Percentiles rank a stretch among this genome's conserved stretches.
Evolutionary conservation across 108 stramenopile species (phyloP).

Genomic region (Poteriospumella lacustris): DNA sequence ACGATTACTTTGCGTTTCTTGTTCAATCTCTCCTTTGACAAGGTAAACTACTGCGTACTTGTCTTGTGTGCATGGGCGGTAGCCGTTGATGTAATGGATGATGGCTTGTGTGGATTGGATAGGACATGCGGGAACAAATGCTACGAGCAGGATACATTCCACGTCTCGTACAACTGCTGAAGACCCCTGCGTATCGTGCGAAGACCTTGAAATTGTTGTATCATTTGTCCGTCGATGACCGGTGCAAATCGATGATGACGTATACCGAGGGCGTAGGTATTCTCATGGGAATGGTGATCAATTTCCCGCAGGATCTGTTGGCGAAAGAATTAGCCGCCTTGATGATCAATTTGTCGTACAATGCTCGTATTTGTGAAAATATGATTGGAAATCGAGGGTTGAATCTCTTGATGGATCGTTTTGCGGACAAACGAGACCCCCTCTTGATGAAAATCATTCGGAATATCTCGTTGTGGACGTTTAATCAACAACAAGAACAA

Average conservation of each 20-base stretch:
- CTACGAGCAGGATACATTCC: constrained; percentile 40
- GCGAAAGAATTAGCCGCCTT: constrained; percentile 57
- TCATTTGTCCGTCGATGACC: constrained; percentile 56
- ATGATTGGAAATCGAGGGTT: constrained; percentile 44
- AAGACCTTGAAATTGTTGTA: constrained; percentile 52
- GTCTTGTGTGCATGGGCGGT: too few species aligned
- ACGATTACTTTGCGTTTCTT: constrained; percentile 44
- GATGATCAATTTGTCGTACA: constrained; percentile 52
- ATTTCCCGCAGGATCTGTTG: constrained; percentile 46
- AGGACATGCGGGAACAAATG: constrained; percentile 40
- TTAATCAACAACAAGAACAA: constrained; percentile 30
- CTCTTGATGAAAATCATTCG: constrained; percentile 49
- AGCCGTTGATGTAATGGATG: too few species aligned
- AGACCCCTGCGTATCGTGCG: constrained; percentile 40
- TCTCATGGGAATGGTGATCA: constrained; percentile 52
- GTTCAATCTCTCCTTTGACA: constrained; percentile 60
- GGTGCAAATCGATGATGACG: constrained; percentile 54
- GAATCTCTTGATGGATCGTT: constrained; percentile 46
- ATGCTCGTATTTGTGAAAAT: constrained; percentile 41
- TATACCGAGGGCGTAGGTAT: constrained; percentile 54
- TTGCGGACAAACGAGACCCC: constrained; percentile 41
- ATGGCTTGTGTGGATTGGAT: too few species aligned
- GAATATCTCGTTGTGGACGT: constrained; percentile 57
- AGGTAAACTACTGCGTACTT: not conserved
- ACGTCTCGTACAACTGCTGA: constrained; percentile 50